Evolutionary conservation across 805 yeast species (phyloP).

Genomic region (Candida dajiaensis): DNA sequence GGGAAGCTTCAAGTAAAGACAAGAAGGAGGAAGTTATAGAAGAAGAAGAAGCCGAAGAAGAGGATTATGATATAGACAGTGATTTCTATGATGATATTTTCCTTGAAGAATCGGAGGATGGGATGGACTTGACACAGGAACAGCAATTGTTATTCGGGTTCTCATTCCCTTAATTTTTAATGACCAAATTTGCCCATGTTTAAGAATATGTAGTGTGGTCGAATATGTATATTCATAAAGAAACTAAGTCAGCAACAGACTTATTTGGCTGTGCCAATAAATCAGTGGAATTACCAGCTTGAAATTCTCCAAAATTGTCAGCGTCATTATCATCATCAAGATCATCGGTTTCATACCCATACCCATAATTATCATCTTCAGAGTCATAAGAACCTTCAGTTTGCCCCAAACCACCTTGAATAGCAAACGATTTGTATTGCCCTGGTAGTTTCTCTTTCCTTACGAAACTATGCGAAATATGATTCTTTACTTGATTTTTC

Average conservation of each 20-base stretch:
- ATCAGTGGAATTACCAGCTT: conserved; percentile 12
- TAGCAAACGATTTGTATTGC: background rate
- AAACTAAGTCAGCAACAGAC: background rate
- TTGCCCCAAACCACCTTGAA: background rate
- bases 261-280: background rate
- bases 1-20: background rate
- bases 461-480: conserved; percentile 5
- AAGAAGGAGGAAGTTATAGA: background rate
- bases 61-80: background rate
- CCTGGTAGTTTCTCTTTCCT: conserved; percentile 8
- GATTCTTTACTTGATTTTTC: conserved; percentile 11
- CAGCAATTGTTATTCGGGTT: background rate
- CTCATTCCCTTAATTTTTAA: background rate
- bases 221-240: background rate
- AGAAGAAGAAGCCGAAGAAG: background rate
- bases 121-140: background rate
- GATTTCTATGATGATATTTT: background rate
- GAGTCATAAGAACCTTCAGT: conserved; percentile 16
- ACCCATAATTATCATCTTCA: conserved; percentile 11
- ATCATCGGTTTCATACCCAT: conserved; percentile 9
- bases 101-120: background rate
- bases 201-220: too few species aligned
- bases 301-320: conserved; percentile 33
- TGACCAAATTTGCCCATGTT: background rate
- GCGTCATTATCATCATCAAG: conserved; percentile 16